phyloP scores from a whole-genome alignment of 495 filamentous ascomycete genomes.

The Sporormia fimetaria region DNA sequence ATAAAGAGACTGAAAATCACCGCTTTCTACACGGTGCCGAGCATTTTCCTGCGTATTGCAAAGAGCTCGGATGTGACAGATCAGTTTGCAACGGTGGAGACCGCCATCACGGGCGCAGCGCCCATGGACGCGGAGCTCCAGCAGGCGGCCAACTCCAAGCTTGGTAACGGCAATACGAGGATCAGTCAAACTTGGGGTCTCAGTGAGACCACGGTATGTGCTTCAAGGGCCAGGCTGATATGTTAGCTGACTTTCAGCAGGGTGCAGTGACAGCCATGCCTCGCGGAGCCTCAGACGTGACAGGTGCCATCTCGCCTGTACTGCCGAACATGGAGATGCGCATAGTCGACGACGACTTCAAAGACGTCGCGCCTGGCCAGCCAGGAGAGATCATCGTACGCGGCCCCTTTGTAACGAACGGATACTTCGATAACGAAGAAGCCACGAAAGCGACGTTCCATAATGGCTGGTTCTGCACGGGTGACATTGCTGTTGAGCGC shows the following conservation, averaged over 20 bases:
- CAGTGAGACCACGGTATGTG: constrained; percentile 25
- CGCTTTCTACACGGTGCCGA: constrained; percentile 26
- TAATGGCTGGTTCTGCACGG: constrained; percentile 17
- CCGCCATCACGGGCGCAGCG: constrained; percentile 28
- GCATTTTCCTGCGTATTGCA: constrained; percentile 28
- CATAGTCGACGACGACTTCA: constrained; percentile 20
- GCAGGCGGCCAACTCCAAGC: constrained; percentile 20
- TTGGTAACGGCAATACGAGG: constrained; percentile 23
- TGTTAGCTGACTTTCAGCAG: background rate
- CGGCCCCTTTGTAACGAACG: constrained; percentile 12
- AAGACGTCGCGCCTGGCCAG: constrained; percentile 18
- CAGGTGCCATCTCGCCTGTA: constrained; percentile 18
- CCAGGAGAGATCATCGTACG: constrained; percentile 48
- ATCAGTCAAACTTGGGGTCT: constrained; percentile 31
- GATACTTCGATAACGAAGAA: constrained; percentile 14
- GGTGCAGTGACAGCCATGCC: constrained; percentile 20
- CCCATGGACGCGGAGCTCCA: constrained; percentile 27
- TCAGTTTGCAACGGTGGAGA: constrained; percentile 21
- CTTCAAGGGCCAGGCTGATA: background rate
- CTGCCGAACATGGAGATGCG: constrained; percentile 23
- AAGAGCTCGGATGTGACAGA: constrained; percentile 27
- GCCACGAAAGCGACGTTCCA: constrained; percentile 10
- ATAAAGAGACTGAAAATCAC: constrained; percentile 27
- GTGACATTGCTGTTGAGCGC: constrained; percentile 11
- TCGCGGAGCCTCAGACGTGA: constrained; percentile 14